Conservation (phyloP, 202 grass and related monocot genomes). For the Elaeis oleifera region DNA sequence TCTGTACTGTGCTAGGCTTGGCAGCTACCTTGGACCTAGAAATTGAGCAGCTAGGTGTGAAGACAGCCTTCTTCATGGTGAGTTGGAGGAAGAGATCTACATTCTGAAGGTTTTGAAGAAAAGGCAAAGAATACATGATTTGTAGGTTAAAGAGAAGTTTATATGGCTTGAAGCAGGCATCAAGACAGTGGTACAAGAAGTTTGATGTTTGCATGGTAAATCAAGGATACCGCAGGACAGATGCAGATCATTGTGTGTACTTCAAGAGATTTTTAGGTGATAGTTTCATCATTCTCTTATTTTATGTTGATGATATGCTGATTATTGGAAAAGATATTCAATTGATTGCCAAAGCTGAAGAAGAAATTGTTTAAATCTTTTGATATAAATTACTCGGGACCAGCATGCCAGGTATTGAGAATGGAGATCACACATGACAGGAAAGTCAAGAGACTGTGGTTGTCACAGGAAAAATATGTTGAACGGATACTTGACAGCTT, state of each 20-base stretch:
- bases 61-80: not conserved
- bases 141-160: not conserved
- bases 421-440: constrained; percentile 7
- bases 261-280: not conserved
- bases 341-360: not conserved
- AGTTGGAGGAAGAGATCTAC: not conserved
- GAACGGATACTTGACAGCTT: no score
- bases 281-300: constrained; percentile 4
- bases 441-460: no score
- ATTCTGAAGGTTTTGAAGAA: not conserved
- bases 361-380: not conserved
- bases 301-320: constrained; percentile 24
- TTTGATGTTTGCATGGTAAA: constrained; percentile 11
- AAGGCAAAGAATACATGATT: not conserved
- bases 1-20: not conserved
- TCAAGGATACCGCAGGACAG: not conserved
- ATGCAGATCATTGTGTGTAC: constrained; percentile 7
- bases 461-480: no score
- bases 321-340: not conserved
- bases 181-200: not conserved
- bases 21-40: no score
- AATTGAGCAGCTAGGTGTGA: no score
- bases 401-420: not conserved
- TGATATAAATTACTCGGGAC: not conserved
- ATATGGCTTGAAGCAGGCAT: not conserved